These are phyloP conservation scores for Trichophyton mentagrophytes DNA, from an alignment of 2,329 filamentous ascomycete genomes.

Conservation along the genomic window DNA sequence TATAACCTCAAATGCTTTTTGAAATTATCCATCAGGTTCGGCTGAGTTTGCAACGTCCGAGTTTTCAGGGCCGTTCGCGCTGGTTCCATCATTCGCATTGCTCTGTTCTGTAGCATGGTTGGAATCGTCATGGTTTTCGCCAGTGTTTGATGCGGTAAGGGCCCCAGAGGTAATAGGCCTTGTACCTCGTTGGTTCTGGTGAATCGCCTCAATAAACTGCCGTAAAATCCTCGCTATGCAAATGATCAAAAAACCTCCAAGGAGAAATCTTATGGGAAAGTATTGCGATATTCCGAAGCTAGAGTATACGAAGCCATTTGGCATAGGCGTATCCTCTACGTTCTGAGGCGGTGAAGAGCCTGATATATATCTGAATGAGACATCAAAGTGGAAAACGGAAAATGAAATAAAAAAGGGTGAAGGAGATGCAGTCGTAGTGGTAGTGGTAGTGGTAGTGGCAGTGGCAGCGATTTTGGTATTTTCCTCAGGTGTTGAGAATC, in stretches of 20 bases:
- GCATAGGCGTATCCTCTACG: background rate
- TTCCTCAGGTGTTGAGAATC: background rate
- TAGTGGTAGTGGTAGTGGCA: background rate
- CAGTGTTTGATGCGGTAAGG: background rate
- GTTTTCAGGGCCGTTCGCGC: background rate
- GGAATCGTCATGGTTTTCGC: background rate
- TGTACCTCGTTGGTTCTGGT: background rate
- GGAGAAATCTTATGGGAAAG: constrained; percentile 7
- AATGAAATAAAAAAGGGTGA: constrained; percentile 18
- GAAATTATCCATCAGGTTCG: background rate
- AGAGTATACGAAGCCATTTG: constrained; percentile 6
- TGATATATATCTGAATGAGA: constrained; percentile 21
- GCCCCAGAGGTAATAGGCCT: background rate
- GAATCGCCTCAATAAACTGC: constrained; percentile 8
- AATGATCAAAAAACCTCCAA: constrained; percentile 6
- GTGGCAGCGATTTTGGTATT: background rate
- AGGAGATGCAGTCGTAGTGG: background rate
- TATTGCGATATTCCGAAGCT: constrained; percentile 1
- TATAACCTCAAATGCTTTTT: background rate
- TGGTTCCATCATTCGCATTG: background rate
- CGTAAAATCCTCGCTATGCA: constrained; percentile 9
- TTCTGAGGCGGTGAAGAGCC: background rate
- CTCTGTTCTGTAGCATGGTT: background rate
- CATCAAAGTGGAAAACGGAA: constrained; percentile 24
- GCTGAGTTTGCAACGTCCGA: background rate